These are phyloP conservation scores for Vitis cinerea DNA, from an alignment of 164 flowering plant species.

Conservation along the genomic window DNA sequence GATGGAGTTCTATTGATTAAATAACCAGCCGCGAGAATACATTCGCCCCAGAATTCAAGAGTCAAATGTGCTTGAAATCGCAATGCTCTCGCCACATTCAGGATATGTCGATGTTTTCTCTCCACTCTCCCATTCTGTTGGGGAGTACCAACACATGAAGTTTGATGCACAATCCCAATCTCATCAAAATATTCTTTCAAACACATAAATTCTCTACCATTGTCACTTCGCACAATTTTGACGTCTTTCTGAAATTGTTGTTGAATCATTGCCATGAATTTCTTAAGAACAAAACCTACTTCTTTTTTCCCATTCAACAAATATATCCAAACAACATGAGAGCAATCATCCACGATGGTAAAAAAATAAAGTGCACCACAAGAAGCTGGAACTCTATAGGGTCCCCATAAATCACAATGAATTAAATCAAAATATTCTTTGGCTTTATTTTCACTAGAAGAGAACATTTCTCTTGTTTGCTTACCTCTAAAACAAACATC, in stretches of 20 bases:
- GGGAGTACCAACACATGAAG: background rate
- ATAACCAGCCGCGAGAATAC: background rate
- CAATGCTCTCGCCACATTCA: constrained; percentile 3
- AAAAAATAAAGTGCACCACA: no score
- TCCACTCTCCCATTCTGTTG: constrained; percentile 9
- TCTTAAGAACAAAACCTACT: no score
- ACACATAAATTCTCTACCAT: no score
- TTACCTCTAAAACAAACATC: constrained; percentile 14
- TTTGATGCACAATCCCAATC: background rate
- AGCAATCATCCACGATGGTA: no score
- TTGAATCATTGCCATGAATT: no score
- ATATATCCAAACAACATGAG: no score
- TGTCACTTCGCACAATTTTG: no score
- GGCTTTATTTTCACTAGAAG: constrained; percentile 6
- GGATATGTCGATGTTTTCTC: constrained; percentile 10
- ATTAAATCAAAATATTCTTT: constrained; percentile 2
- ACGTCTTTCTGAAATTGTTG: no score
- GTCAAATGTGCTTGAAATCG: background rate
- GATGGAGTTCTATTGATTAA: constrained; percentile 7
- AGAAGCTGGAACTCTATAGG: no score
- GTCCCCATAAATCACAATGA: background rate
- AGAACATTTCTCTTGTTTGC: constrained; percentile 1
- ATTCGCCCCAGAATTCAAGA: background rate
- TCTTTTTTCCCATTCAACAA: no score
- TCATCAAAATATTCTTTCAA: no score